Conservation (phyloP, 1,284 basidiomycete species). For the Pisolithus thermaeus region DNA sequence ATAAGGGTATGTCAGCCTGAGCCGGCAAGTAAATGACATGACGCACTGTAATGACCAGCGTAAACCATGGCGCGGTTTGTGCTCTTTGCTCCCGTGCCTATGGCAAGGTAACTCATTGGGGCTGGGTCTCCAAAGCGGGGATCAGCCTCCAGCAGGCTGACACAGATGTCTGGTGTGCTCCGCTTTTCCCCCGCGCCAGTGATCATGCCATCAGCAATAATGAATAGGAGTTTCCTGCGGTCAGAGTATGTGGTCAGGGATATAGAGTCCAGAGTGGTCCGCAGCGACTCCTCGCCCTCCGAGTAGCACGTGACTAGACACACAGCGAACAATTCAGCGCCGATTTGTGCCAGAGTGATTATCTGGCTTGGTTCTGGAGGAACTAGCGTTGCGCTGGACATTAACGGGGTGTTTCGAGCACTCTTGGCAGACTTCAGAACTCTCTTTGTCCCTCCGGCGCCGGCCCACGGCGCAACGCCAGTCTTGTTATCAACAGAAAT, state of each 20-base stretch:
- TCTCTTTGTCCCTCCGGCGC: conserved; percentile 46
- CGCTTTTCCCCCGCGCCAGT: conserved; percentile 93
- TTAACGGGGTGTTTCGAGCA: conserved; percentile 39
- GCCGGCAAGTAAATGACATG: conserved; percentile 1
- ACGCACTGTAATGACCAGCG: conserved; percentile 95
- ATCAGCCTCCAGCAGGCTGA: conserved; percentile 88
- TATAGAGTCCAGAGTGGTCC: conserved; percentile 91
- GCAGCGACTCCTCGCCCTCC: conserved; percentile 89
- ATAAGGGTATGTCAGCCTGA: conserved; percentile 1
- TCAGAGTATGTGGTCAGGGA: conserved; percentile 90
- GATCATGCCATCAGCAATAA: conserved; percentile 99
- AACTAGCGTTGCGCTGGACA: conserved; percentile 50
- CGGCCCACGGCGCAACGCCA: conserved; percentile 93
- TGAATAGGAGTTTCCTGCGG: conserved; percentile 85
- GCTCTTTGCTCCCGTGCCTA: conserved; percentile 83
- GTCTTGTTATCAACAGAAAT: conserved; percentile 80
- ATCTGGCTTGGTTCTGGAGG: conserved; percentile 49
- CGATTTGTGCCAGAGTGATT: conserved; percentile 83
- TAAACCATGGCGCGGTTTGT: conserved; percentile 98
- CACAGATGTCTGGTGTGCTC: conserved; percentile 96
- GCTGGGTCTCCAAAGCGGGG: conserved; percentile 93
- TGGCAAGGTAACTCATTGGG: conserved; percentile 92
- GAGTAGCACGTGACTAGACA: conserved; percentile 98
- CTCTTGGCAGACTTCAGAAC: conserved; percentile 31
- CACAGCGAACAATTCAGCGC: conserved; percentile 89